These are phyloP conservation scores for Yamagishiella unicocca DNA, from an alignment of 139 green algal genomes.

Conservation along the genomic window DNA sequence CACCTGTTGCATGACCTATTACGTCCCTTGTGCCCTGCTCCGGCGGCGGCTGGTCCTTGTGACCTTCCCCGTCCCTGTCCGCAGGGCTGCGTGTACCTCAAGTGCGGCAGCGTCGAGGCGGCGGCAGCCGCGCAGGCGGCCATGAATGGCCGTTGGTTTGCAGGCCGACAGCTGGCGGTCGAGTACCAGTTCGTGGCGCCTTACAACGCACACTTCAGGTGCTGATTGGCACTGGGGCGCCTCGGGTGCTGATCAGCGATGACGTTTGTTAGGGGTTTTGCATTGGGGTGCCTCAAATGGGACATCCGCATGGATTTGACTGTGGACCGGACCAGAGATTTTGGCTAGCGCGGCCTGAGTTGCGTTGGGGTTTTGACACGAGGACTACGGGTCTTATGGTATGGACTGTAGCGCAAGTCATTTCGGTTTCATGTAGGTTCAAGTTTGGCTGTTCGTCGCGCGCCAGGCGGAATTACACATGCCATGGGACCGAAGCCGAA, in stretches of 20 bases:
- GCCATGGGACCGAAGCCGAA: no score
- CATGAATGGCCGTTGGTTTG: constrained; percentile 86
- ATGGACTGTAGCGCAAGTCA: no score
- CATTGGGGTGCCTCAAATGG: background rate
- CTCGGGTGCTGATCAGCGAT: background rate
- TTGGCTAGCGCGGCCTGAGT: background rate
- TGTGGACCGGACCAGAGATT: background rate
- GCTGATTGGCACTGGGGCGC: background rate
- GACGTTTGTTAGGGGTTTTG: background rate
- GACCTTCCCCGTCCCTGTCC: background rate
- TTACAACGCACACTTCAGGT: constrained; percentile 83
- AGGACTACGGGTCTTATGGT: no score
- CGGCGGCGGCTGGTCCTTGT: constrained; percentile 2
- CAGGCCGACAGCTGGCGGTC: constrained; percentile 73
- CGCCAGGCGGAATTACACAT: no score
- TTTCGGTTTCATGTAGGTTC: no score
- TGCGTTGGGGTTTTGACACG: background rate
- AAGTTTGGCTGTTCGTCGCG: no score
- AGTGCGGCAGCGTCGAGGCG: constrained; percentile 74
- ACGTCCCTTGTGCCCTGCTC: no score
- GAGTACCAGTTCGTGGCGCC: constrained; percentile 90
- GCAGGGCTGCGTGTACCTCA: constrained; percentile 95
- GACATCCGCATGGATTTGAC: background rate
- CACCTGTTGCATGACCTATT: no score
- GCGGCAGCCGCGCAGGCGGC: constrained; percentile 79